Evolutionary conservation across 805 yeast genomes (phyloP), one percentile per base, ranked within the genome.

Genomic region (Saccharomycopsis malanga): DNA sequence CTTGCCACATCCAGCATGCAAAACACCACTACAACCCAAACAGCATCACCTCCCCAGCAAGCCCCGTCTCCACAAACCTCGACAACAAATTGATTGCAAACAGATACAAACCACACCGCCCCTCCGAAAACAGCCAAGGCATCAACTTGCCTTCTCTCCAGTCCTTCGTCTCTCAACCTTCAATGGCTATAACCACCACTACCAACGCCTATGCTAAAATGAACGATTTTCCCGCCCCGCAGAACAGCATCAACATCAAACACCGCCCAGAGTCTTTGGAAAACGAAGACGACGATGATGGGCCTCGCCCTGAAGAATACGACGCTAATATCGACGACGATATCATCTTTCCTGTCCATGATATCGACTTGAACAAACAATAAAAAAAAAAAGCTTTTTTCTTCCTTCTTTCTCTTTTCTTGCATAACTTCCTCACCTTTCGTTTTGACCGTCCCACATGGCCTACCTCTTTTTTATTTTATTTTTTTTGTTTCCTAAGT

Each of bases 131-230:
- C 17, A 5, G 18, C 36, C 49, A 21, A 2, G 45, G 47, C 12
- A 44, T 45, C n/a, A 39, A 32, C 9, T 38, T 49, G n/a, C 53
- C 53, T 4, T 14, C 25, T 9, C 25, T 49, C 7, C 44, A 42
- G 23, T 27, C 18, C 3, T 42, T 38, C 23, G 49, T 60, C 4
- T 44, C 52, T 34, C 61, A 62, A 1, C 66, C 65, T 17, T 61
- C 65, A 2, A 54, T 55, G 42, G 64, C 66, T 4, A 61, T 64
- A 2, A 60, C 61, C 14, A 63, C 62, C 7, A 54, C 64, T 2
- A 57, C 62, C 1, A 53, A 57, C 34, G 56, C 62, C 9, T 63
- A 61, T 39, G 66, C 65, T 1, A 59, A 49, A 40, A 55, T 61
- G 58, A 44, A 48, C 37, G 34, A 36, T n/a, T 32, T 32, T 32